Evolutionary conservation across 768 basidiomycete genomes (phyloP), one percentile per base, ranked within the genome.

Genomic region (Lenzites betulinus): DNA sequence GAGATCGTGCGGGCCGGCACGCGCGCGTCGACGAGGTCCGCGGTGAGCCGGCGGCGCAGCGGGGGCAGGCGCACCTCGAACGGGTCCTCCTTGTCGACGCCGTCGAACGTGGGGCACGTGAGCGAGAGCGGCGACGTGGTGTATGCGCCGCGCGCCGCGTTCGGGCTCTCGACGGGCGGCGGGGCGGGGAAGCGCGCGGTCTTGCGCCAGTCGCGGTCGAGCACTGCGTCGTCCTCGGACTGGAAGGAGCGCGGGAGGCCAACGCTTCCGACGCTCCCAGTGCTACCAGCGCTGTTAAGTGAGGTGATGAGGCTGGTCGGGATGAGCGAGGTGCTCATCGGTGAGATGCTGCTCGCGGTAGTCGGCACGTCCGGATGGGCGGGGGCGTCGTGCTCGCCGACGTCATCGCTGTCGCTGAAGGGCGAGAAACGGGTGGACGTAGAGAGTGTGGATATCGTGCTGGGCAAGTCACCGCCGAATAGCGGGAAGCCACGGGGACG

Each of bases 271-370:
- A 59, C 61, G 47, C 51, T 35, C 5, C 57, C 50, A 15, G 54
- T 43, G 42, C 51, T 35, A 7, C 57, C 50, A 15, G 54, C 46
- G 42, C 69, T 73, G 53, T 85, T 83, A 26, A 87, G 73, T 23
- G 86, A 83, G 52, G 79, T 75, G 63, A 85, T 81, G 28, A 87
- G 74, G 67, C 80, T 79, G 48, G 80, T 78, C 35, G 87, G 83
- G 58, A 89, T 83, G 57, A 84, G 73, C 11, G 81, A 79, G 50
- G 81, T 74, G 25, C 81, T 80, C 28, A 72, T 74, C 13, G 79
- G 78, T 44, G 78, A 79, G 52, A 74, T 57, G 42, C 70, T 65
- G 25, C 72, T 64, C 54, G 72, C 68, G 26, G 68, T 65, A n/a
- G 70, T 69, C 15, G 50, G 30, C 22, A 5, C 16, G 22, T 46